Evolutionary conservation across 2,329 filamentous ascomycete species (phyloP), one percentile per base, ranked within the genome.

Genomic region (Trichoderma citrinoviride): DNA sequence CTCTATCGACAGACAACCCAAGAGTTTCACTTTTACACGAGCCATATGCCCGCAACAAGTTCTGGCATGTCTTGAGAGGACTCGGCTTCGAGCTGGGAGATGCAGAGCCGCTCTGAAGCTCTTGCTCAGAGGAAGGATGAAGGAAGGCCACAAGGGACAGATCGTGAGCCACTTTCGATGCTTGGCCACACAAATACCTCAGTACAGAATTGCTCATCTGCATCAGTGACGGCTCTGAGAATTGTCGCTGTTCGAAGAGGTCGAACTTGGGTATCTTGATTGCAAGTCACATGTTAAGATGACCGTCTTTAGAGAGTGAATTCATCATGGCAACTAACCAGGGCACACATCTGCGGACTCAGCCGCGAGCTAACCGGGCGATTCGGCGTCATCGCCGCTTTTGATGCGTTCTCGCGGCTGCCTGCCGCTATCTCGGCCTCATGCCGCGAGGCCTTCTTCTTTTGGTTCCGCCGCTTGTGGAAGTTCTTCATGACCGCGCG

Each of bases 401-500:
- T 7, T 3, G 6, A 6, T 10, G 8, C 7, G 19, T n/a, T 27
- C 14, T n/a, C 47, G 25, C 5, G 21, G n/a, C 0, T 44, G 14
- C 19, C n/a, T 23, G 49, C 10, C 15, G n/a, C 5, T 8, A 6
- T 14, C 25, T 33, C 47, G 19, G 33, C 5, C 8, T 50, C 52
- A 23, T 6, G 7, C n/a, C 47, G 40, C 40, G 19, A 15, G 0
- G 43, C 23, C 25, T 17, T 64, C 44, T 57, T 49, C 29, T 41
- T 53, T 23, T 64, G 61, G n/a, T 25, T 57, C 23, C 61, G 61
- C 10, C 33, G 52, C 21, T 57, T 49, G 49, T 64, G 61, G 15
- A 40, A 64, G 23, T 56, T 64, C n/a, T 49, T 64, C 61, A 64
- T 64, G 4, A 64, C 61, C 8, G 61, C 61, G 6, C 53, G 61